Percentiles rank a stretch among this genome's conserved stretches.
phyloP scores from a whole-genome alignment of 805 yeast species.

The Metschnikowia noctiluminum region DNA sequence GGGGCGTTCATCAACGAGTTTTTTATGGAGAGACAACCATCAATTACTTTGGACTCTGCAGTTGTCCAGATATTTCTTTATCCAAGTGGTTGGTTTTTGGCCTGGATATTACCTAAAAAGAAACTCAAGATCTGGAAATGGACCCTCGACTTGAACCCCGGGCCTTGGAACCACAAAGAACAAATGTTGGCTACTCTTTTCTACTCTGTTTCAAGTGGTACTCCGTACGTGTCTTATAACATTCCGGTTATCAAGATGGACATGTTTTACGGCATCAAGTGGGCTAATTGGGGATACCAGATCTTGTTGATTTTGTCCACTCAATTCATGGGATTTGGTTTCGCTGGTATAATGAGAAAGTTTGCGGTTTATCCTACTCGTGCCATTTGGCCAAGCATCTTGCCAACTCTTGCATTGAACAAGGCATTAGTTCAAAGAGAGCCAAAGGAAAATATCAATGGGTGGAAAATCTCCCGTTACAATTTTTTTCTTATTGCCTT shows the following conservation, averaged over 20 bases:
- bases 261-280: constrained; percentile 26
- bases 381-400: constrained; percentile 50
- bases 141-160: constrained; percentile 50
- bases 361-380: constrained; percentile 47
- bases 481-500: constrained; percentile 17
- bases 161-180: constrained; percentile 63
- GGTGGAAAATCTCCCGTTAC: constrained; percentile 31
- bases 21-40: constrained; percentile 18
- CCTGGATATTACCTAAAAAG: constrained; percentile 42
- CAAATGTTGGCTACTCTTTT: constrained; percentile 59
- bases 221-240: constrained; percentile 28
- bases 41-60: constrained; percentile 12
- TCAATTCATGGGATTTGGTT: constrained; percentile 30
- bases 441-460: constrained; percentile 26
- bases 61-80: constrained; percentile 19
- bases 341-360: constrained; percentile 28
- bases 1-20: constrained; percentile 18
- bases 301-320: constrained; percentile 23
- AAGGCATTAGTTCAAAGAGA: constrained; percentile 37
- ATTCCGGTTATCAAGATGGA: constrained; percentile 24
- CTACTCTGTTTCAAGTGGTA: constrained; percentile 32
- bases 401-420: constrained; percentile 36
- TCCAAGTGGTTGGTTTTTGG: constrained; percentile 34
- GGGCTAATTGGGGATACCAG: constrained; percentile 28
- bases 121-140: constrained; percentile 28